Evolutionary conservation across 345 rosid genomes (phyloP).

Genomic region (Ceriops decandra): DNA sequence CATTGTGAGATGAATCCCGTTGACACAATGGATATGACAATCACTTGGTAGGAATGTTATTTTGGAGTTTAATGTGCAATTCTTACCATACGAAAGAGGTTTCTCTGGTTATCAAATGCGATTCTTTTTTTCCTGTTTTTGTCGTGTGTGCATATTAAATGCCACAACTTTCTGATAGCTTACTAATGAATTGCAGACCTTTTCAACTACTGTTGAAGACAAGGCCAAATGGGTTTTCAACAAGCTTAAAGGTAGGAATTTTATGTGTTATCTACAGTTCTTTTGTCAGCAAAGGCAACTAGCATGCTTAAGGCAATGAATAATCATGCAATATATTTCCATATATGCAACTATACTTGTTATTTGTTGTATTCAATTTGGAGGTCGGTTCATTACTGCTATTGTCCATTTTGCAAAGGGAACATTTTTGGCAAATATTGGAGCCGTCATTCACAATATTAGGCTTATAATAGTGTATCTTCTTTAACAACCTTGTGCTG

Average conservation of each 20-base stretch:
- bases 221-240: conserved; percentile 91
- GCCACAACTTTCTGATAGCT: background rate
- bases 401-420: no score
- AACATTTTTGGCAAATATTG: no score
- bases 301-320: background rate
- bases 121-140: no score
- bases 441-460: background rate
- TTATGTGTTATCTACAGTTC: background rate
- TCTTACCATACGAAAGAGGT: background rate
- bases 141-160: no score
- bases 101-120: background rate
- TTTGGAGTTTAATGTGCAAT: background rate
- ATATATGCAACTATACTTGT: background rate
- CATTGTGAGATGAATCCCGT: no score
- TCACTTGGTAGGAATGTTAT: background rate
- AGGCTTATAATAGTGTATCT: background rate
- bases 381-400: background rate
- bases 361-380: no score
- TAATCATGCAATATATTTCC: background rate
- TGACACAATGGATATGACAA: background rate
- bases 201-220: conserved; percentile 91
- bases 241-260: conserved; percentile 16
- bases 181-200: conserved; percentile 44
- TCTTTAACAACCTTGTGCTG: background rate
- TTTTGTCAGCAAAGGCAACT: background rate